Base-by-base conservation (phyloP, 306 rosid genomes). In the Bauhinia variegata region DNA sequence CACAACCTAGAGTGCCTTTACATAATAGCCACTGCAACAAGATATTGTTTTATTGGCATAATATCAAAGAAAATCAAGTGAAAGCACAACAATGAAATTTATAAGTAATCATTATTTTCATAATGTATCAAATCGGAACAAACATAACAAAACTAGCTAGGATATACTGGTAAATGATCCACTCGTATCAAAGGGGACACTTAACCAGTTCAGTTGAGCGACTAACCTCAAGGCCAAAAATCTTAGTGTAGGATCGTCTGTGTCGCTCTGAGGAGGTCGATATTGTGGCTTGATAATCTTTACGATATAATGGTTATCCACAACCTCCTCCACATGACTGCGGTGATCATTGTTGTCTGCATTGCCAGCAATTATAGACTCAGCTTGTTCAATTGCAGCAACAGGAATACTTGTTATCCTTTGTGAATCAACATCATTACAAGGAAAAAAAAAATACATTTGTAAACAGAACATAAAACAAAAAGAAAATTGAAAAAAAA, bases 251-350 rank as follows among this genome's bases (percentile, higher is more conserved):
- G 83, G 83, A 67, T 91, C 96, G 56, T 80, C 84, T 55, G 66
- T 51, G 69, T 73, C 81, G 70, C 81, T 72, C 17, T 79, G 71
- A 37, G 88, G 75, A 78, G 89, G 83, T 49, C 87, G 70, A 75
- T 85, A 91, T 69, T 86, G 74, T 39, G 97, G 88, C 88, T 77
- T 88, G 69, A 91, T 74, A 74, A 91, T 87, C 83, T 80, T 91
- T 74, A 84, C 85, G 68, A 91, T 85, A 63, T 82, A 54, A 61
- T 52, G 62, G 41, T 71, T 74, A 80, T 76, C 28, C 62, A 48
- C 77, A 8, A 65, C 72, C 63, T 71, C 84, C 63, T 54, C 75
- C 47, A 53, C 53, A 76, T 49, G 79, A 63, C 54, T 86, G 54
- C 41, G 63, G 34, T 69, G 71, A 80, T 53, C 50, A 64, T 75